These are phyloP conservation scores for Peronospora destructor DNA, from an alignment of 352 stramenopile genomes.

Conservation along the genomic window DNA sequence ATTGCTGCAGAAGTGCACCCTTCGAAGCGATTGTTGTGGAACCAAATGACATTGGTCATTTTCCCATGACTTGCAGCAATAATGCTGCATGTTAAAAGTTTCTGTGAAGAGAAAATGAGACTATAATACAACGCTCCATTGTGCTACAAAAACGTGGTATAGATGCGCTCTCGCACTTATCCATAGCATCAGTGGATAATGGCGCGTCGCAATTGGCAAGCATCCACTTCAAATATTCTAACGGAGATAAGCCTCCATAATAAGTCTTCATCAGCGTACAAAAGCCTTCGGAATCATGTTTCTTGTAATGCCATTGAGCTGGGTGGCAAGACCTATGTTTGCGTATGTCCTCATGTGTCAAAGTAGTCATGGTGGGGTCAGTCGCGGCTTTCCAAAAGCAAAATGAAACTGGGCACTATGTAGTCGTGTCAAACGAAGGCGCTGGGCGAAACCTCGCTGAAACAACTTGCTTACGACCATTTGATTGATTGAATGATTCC, in stretches of 20 bases:
- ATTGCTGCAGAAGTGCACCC: conserved; percentile 16
- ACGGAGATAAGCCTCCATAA: background rate
- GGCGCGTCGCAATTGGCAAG: conserved; percentile 10
- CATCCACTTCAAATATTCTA: conserved; percentile 6
- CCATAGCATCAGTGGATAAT: conserved; percentile 17
- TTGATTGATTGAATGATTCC: conserved; percentile 23
- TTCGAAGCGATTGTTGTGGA: conserved; percentile 10
- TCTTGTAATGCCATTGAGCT: conserved; percentile 10
- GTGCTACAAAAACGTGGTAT: too few species aligned
- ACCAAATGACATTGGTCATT: background rate
- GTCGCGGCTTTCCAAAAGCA: background rate
- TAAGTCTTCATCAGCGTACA: conserved; percentile 10
- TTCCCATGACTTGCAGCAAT: conserved; percentile 3
- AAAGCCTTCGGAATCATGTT: conserved; percentile 5
- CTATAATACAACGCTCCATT: too few species aligned
- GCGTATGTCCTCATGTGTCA: conserved; percentile 1
- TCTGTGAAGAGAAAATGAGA: too few species aligned
- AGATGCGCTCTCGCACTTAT: too few species aligned
- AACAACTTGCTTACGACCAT: conserved; percentile 11
- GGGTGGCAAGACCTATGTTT: background rate
- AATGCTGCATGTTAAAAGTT: too few species aligned
- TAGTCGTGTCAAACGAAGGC: too few species aligned
- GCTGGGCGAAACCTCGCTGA: background rate
- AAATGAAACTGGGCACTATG: background rate
- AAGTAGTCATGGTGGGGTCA: background rate